Conservation (phyloP, 805 yeast species). For the Kodamaea restingae region DNA sequence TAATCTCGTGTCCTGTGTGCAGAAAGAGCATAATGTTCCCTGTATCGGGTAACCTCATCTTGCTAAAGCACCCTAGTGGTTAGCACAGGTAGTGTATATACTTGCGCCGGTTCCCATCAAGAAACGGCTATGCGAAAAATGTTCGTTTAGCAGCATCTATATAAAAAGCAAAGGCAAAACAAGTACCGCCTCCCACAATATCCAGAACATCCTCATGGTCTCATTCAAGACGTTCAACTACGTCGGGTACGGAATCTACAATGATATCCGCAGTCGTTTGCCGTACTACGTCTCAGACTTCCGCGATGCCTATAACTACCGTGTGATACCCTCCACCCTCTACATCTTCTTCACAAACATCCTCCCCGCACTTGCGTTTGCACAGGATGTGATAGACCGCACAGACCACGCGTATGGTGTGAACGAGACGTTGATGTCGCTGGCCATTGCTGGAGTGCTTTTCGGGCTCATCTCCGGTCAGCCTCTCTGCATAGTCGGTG, state of each 20-base stretch:
- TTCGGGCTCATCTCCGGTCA: constrained; percentile 87
- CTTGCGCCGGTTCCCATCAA: no score
- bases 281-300: constrained; percentile 79
- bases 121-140: no score
- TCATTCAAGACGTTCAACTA: constrained; percentile 12
- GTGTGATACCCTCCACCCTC: constrained; percentile 81
- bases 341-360: constrained; percentile 87
- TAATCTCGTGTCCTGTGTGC: no score
- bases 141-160: background rate
- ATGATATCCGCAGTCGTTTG: constrained; percentile 47
- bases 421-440: constrained; percentile 78
- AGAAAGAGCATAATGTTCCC: no score
- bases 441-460: constrained; percentile 84
- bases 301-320: constrained; percentile 75
- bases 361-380: constrained; percentile 91
- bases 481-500: constrained; percentile 93
- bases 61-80: no score
- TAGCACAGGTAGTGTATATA: no score
- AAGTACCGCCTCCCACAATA: background rate
- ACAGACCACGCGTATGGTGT: constrained; percentile 86
- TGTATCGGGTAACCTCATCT: no score
- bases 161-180: background rate
- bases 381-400: constrained; percentile 94
- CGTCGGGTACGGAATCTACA: constrained; percentile 47
- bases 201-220: background rate